phyloP scores from a whole-genome alignment of 2,329 filamentous ascomycete genomes.

The Dryadomyces quercivorus region DNA sequence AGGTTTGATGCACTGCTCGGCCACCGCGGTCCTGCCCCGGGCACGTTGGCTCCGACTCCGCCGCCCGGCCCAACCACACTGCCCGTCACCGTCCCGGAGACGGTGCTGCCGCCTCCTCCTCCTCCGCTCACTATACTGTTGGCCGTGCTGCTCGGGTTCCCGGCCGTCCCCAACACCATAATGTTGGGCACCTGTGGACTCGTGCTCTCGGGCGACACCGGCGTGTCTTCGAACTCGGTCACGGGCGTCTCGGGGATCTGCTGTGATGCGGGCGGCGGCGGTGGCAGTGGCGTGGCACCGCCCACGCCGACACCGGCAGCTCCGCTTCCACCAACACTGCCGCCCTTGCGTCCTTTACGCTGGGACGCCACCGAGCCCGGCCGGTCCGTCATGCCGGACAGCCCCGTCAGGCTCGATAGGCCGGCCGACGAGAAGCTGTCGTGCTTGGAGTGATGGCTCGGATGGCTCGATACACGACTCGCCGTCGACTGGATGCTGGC shows the following conservation, averaged over 20 bases:
- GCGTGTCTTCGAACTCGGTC: conserved; percentile 88
- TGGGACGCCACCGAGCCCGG: conserved; percentile 9
- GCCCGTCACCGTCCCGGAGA: conserved; percentile 25
- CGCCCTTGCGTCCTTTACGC: neutral
- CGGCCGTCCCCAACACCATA: conserved; percentile 64
- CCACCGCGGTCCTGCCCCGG: conserved; percentile 40
- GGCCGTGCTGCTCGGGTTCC: conserved; percentile 26
- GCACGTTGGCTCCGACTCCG: neutral
- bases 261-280: conserved; percentile 13
- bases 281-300: conserved; percentile 23
- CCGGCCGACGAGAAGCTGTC: conserved; percentile 32
- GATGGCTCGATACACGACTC: neutral
- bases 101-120: neutral
- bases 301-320: too few species aligned
- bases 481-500: neutral
- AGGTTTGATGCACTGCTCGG: conserved; percentile 70
- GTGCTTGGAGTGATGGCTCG: conserved; percentile 27
- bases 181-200: conserved; percentile 68
- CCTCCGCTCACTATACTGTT: conserved; percentile 19
- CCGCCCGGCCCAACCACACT: neutral
- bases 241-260: conserved; percentile 77
- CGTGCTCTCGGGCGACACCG: conserved; percentile 68
- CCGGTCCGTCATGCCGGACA: conserved; percentile 25
- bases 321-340: neutral
- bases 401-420: too few species aligned